These are phyloP conservation scores for Aureobasidium leucospermi DNA, from an alignment of 2,329 filamentous ascomycete species.

Conservation along the genomic window DNA sequence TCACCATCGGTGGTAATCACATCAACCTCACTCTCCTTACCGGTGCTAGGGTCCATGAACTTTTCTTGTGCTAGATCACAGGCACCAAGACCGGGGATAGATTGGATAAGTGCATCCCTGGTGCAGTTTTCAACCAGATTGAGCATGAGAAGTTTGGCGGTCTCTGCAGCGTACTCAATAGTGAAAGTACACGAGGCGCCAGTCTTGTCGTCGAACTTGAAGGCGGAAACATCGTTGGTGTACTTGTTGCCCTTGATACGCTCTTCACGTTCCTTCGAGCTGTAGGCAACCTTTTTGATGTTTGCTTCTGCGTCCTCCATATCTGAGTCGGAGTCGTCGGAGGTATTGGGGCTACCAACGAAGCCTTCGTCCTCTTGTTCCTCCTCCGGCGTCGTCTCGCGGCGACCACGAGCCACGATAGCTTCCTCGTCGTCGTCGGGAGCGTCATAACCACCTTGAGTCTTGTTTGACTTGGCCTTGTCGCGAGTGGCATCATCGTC, in stretches of 20 bases:
- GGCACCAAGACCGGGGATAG: conserved; percentile 67
- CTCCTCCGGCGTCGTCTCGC: conserved; percentile 53
- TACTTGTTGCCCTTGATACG: conserved; percentile 53
- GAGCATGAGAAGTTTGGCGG: conserved; percentile 88
- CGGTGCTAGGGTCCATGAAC: conserved; percentile 43
- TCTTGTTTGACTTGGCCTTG: conserved; percentile 68
- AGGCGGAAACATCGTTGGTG: conserved; percentile 62
- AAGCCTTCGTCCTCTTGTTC: conserved; percentile 55
- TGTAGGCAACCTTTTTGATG: conserved; percentile 23
- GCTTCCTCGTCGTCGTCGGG: conserved; percentile 88
- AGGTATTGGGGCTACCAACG: conserved; percentile 38
- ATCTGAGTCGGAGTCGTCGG: conserved; percentile 27
- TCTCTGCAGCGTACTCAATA: conserved; percentile 70
- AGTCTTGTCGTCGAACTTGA: conserved; percentile 68
- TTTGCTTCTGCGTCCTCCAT: conserved; percentile 35
- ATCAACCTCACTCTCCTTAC: conserved; percentile 34
- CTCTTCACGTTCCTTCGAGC: conserved; percentile 49
- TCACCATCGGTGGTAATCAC: conserved; percentile 72
- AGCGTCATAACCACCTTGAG: conserved; percentile 80
- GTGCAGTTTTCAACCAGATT: conserved; percentile 79
- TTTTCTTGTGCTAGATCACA: conserved; percentile 57
- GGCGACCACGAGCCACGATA: conserved; percentile 57
- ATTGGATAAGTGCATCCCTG: conserved; percentile 74
- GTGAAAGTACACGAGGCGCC: conserved; percentile 74
- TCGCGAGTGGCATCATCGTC: conserved; percentile 54